These are phyloP conservation scores for Tubosaeta sp. DNA, from an alignment of 768 basidiomycete species.

Conservation along the genomic window DNA sequence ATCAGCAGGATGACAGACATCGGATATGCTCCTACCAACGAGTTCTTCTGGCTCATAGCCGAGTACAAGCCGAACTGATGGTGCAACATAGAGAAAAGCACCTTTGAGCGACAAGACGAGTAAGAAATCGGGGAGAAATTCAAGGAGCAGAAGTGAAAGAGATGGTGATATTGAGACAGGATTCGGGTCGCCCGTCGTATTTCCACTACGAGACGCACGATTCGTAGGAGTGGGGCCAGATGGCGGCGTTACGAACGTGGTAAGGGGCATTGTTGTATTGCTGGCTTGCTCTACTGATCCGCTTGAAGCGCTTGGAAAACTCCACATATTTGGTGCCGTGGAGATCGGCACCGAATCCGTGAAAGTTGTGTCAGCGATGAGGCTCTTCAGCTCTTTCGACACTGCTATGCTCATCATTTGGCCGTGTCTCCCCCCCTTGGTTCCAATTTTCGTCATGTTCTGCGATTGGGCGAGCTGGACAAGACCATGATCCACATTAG, in stretches of 20 bases:
- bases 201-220: slow-evolving; percentile 6
- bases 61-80: slow-evolving; percentile 69
- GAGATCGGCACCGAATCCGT: slow-evolving; percentile 45
- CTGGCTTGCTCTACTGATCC: slow-evolving; percentile 9
- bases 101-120: slow-evolving; percentile 93
- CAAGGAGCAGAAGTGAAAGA: slow-evolving; percentile 47
- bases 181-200: slow-evolving; percentile 29
- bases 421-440: slow-evolving; percentile 22
- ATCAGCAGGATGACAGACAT: slow-evolving; percentile 87
- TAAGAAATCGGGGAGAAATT: slow-evolving; percentile 71
- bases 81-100: slow-evolving; percentile 87
- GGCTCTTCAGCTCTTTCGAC: slow-evolving; percentile 49
- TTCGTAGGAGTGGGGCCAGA: slow-evolving; percentile 14
- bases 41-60: slow-evolving; percentile 88
- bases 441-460: slow-evolving; percentile 16
- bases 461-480: slow-evolving; percentile 14
- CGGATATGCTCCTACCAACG: slow-evolving; percentile 69
- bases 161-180: slow-evolving; percentile 42
- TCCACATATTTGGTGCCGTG: slow-evolving; percentile 34
- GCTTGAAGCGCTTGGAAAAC: slow-evolving; percentile 18
- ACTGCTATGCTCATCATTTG: slow-evolving; percentile 35
- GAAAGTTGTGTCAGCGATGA: slow-evolving; percentile 47
- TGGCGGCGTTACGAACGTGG: slow-evolving; percentile 15
- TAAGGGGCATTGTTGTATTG: slow-evolving; percentile 16
- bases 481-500: neutral